Evolutionary conservation across 2,329 filamentous ascomycete genomes (phyloP), one percentile per base, ranked within the genome.

Genomic region (Beauveria sp.): DNA sequence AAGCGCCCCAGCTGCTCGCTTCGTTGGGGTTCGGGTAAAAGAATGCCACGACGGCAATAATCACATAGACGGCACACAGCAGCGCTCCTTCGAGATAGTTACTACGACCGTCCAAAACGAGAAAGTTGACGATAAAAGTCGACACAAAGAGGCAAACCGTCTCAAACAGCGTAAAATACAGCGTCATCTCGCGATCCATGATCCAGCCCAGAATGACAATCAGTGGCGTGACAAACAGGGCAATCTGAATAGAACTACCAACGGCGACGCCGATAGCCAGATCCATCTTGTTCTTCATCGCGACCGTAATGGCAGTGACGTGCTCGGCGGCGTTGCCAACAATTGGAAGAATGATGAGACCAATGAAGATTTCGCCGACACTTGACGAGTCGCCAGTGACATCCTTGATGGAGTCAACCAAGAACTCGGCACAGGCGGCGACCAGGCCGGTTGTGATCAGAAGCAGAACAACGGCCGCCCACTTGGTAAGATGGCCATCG

Each of bases 111-210:
- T 96, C 91, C 63, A 93, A 78, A 54, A 96, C 91, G 63, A 96
- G 76, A 71, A 94, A 96, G 75, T 93, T 94, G 74, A 93, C 90
- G 64, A 96, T 91, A 65, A 96, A 86, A 8, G 91, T 87, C 56
- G 86, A 89, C 56, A 93, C 85, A 73, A 96, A 96, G 68, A 96
- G 83, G 61, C 88, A 90, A 24, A 94, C 89, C 0, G 91, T 96
- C 80, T 96, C 91, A 73, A 96, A 96, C 54, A 91, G 81, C 63
- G 91, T 91, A 73, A 96, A 96, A 77, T 93, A 92, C 40, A 96
- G 80, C 30, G 88, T 83, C 86, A 90, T 89, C n/a, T 86, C 79
- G 63, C 82, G 82, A 63, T 80, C 75, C 72, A 89, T 81, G 63
- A 80, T 81, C 87, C 87, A 90, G n/a, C 86, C 87, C 22, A 90